Percentiles rank a stretch among this genome's conserved stretches.
Evolutionary conservation across 257 asterid species (phyloP).

Genomic region (Solanum pennellii): DNA sequence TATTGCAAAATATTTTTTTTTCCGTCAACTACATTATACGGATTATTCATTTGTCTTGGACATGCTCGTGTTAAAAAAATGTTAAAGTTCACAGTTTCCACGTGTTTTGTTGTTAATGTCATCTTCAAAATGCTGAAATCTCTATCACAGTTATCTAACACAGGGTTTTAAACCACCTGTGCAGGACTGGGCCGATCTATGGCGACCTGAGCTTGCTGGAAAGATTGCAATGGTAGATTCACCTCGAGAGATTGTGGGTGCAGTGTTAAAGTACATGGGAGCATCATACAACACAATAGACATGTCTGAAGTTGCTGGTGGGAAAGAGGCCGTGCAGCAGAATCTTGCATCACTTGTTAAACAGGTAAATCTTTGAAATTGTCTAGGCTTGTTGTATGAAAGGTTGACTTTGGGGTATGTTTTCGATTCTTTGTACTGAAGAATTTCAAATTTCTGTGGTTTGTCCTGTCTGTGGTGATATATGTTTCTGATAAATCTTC

Average conservation of each 20-base stretch:
- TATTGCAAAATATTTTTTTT: neutral
- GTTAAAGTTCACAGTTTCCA: neutral
- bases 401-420: neutral
- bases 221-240: constrained; percentile 91
- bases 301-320: constrained; percentile 68
- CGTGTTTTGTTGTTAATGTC: neutral
- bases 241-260: constrained; percentile 82
- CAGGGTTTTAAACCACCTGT: neutral
- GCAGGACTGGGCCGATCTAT: constrained; percentile 97
- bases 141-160: neutral
- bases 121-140: neutral
- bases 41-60: neutral
- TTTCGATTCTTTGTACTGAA: neutral
- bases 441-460: neutral
- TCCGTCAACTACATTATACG: neutral
- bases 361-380: constrained; percentile 35
- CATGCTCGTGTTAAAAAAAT: neutral
- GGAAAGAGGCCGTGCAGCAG: constrained; percentile 57
- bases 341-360: constrained; percentile 52
- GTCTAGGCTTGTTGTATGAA: neutral
- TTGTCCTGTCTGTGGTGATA: neutral
- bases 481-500: neutral
- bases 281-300: constrained; percentile 72
- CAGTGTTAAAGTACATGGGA: constrained; percentile 81
- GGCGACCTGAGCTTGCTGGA: constrained; percentile 93